Evolutionary conservation across 306 rosid genomes (phyloP).

Genomic region (Quercus dentata): DNA sequence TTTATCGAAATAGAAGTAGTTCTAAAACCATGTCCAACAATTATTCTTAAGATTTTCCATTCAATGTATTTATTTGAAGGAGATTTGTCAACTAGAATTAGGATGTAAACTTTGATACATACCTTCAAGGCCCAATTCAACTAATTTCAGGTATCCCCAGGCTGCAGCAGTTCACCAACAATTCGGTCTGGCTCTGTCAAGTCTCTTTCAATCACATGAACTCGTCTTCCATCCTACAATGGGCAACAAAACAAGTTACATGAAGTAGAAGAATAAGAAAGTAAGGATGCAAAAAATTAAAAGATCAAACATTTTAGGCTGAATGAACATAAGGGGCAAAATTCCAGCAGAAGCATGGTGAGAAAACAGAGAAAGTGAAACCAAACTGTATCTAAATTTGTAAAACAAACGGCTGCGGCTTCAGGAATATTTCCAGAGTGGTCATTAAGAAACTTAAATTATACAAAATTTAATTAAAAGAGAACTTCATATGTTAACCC

Average conservation of each 20-base stretch:
- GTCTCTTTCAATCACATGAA: conserved; percentile 64
- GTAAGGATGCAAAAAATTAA: no score
- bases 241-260: neutral
- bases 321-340: no score
- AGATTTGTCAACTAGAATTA: neutral
- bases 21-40: neutral
- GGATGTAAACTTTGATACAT: conserved; percentile 1
- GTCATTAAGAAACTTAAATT: no score
- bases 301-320: no score
- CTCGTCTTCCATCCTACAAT: conserved; percentile 53
- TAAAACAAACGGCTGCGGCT: neutral
- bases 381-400: neutral
- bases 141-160: conserved; percentile 66
- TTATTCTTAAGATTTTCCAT: neutral
- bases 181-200: conserved; percentile 58
- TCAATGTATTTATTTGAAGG: neutral
- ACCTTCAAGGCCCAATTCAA: conserved; percentile 70
- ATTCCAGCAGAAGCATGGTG: neutral
- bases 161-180: conserved; percentile 72
- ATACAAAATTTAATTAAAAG: no score
- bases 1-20: neutral
- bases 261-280: no score
- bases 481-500: no score
- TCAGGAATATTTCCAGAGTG: no score
- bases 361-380: neutral